Conservation (phyloP, 805 yeast species). For the Lipomyces anomalus region DNA sequence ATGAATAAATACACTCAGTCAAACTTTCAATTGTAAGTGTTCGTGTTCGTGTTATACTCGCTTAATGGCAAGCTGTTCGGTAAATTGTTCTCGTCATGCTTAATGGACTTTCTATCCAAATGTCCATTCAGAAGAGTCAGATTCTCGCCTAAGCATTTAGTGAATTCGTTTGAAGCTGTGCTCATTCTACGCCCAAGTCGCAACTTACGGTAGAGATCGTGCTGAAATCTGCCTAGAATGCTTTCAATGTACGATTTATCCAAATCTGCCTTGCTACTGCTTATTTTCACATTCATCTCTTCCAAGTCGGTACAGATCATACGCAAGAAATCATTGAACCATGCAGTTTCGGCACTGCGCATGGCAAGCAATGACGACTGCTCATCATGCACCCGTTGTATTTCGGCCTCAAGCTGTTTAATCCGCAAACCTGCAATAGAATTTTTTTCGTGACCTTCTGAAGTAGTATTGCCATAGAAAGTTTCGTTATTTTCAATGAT, state of each 20-base stretch:
- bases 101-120: background rate
- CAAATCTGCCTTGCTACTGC: background rate
- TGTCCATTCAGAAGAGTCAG: background rate
- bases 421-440: slow-evolving; percentile 10
- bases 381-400: background rate
- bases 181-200: background rate
- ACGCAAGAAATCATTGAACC: background rate
- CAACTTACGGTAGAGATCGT: background rate
- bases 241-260: background rate
- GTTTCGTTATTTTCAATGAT: background rate
- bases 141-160: background rate
- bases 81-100: background rate
- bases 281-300: background rate
- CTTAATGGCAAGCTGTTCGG: background rate
- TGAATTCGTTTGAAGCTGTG: background rate
- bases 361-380: background rate
- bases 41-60: background rate
- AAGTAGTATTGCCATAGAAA: background rate
- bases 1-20: too few species aligned
- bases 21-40: too few species aligned
- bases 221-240: background rate
- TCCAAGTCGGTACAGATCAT: background rate
- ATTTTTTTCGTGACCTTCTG: background rate
- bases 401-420: slow-evolving; percentile 12
- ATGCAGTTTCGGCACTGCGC: background rate